Conservation (phyloP, 108 stramenopile genomes). For the Epithemia pelagica region DNA sequence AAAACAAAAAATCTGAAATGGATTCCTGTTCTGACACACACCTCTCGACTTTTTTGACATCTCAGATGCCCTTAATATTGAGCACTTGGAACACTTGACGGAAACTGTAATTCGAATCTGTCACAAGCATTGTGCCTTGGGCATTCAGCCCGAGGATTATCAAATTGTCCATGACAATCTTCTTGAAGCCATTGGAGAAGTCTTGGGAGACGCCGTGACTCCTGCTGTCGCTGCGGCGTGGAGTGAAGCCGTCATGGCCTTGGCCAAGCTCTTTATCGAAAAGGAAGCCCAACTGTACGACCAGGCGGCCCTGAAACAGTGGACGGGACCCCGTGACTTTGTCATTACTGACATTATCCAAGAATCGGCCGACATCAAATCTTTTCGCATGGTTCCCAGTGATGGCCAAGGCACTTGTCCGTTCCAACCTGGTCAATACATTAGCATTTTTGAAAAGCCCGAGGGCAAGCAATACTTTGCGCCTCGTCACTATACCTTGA, state of each 20-base stretch:
- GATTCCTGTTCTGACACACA: too few species aligned
- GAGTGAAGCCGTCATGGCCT: constrained; percentile 12
- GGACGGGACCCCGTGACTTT: constrained; percentile 11
- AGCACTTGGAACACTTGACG: neutral
- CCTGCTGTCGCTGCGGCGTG: constrained; percentile 13
- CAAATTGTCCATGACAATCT: constrained; percentile 13
- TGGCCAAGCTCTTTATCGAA: constrained; percentile 12
- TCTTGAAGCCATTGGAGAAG: constrained; percentile 15
- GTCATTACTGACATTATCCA: constrained; percentile 6
- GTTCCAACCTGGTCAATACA: neutral
- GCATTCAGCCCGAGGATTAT: constrained; percentile 5
- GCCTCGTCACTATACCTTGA: neutral
- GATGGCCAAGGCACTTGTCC: neutral
- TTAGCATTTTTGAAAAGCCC: neutral
- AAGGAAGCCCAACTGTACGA: constrained; percentile 8
- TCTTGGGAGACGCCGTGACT: constrained; percentile 6
- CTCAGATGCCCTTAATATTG: neutral
- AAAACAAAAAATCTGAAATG: too few species aligned
- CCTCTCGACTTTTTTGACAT: too few species aligned
- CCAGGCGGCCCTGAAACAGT: constrained; percentile 4
- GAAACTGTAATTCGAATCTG: constrained; percentile 3
- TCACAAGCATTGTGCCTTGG: constrained; percentile 10
- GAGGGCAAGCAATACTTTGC: neutral
- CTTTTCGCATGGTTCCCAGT: neutral
- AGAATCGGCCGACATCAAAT: constrained; percentile 2